A percentile compares a stretch with the other conserved stretches of the same genome.
Conservation (phyloP, 495 filamentous ascomycete species). For the Stereocaulon alpinum region DNA sequence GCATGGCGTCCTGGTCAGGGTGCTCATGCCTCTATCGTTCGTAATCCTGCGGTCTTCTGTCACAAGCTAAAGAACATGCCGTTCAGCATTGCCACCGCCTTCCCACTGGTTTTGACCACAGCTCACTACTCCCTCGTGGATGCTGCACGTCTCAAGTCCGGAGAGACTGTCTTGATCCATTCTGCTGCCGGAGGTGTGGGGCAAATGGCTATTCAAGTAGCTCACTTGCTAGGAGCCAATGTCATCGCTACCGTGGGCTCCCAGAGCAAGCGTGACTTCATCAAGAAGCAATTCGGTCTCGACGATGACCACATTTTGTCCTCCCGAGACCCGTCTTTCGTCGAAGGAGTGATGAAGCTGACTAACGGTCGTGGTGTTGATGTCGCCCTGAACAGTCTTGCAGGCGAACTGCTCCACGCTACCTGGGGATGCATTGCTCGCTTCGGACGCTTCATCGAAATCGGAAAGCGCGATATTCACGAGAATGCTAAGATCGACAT, state of each 20-base stretch:
- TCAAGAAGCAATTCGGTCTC: slow-evolving; percentile 29
- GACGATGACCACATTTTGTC: slow-evolving; percentile 38
- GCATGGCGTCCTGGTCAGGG: slow-evolving; percentile 23
- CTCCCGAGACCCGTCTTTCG: slow-evolving; percentile 36
- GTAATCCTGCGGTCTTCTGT: slow-evolving; percentile 19
- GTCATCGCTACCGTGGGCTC: slow-evolving; percentile 38
- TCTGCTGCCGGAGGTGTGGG: slow-evolving; percentile 32
- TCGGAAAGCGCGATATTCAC: slow-evolving; percentile 37
- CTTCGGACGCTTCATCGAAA: slow-evolving; percentile 43
- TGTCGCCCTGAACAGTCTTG: slow-evolving; percentile 45
- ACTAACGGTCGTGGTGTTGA: slow-evolving; percentile 45
- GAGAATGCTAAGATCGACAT: slow-evolving; percentile 16
- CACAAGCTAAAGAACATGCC: slow-evolving; percentile 19
- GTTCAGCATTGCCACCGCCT: slow-evolving; percentile 23
- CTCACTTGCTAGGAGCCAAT: slow-evolving; percentile 21
- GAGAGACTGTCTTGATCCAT: slow-evolving; percentile 35
- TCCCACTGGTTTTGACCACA: slow-evolving; percentile 30
- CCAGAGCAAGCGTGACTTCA: slow-evolving; percentile 30
- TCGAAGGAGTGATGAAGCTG: slow-evolving; percentile 30
- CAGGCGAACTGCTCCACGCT: slow-evolving; percentile 38
- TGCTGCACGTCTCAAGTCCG: slow-evolving; percentile 25
- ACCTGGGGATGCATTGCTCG: slow-evolving; percentile 45
- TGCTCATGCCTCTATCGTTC: slow-evolving; percentile 23
- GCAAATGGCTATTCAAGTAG: slow-evolving; percentile 15
- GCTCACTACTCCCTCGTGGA: slow-evolving; percentile 29